A percentile compares a stretch with the other conserved stretches of the same genome.
These are phyloP conservation scores for Trametes hirsuta DNA, from an alignment of 1,284 basidiomycete genomes.

Conservation along the genomic window DNA sequence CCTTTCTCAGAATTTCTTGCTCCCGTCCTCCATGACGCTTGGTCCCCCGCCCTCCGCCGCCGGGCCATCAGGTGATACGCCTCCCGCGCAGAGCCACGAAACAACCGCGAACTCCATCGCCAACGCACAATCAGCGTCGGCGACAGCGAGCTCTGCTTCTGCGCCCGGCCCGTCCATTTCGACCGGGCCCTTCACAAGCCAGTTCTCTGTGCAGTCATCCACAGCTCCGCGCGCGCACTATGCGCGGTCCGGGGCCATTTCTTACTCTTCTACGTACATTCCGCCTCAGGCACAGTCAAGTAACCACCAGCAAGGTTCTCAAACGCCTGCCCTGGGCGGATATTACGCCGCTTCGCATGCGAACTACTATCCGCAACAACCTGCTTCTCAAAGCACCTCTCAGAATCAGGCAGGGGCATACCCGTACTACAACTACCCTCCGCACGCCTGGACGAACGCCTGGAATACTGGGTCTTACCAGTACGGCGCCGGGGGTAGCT, in stretches of 20 bases:
- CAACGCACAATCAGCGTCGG: not conserved
- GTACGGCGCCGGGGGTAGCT: constrained; percentile 15
- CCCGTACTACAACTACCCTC: constrained; percentile 33
- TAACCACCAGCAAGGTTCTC: constrained; percentile 1
- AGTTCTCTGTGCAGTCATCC: constrained; percentile 20
- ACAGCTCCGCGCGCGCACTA: constrained; percentile 12
- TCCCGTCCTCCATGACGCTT: constrained; percentile 26
- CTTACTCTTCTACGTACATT: not conserved
- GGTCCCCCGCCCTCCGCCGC: constrained; percentile 36
- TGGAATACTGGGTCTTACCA: constrained; percentile 28
- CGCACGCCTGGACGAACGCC: constrained; percentile 31
- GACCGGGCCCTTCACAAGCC: constrained; percentile 17
- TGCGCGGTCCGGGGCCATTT: not conserved
- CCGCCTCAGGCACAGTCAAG: not conserved
- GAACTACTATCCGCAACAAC: constrained; percentile 13
- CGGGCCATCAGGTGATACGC: constrained; percentile 26
- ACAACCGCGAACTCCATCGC: not conserved
- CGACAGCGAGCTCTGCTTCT: not conserved
- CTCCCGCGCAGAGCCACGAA: not conserved
- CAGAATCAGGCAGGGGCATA: constrained; percentile 15
- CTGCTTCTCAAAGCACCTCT: not conserved
- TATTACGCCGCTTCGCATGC: constrained; percentile 3
- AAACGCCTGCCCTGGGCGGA: not conserved
- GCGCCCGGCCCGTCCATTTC: constrained; percentile 8
- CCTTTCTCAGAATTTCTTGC: constrained; percentile 21